Evolutionary conservation across 2,329 filamentous ascomycete species (phyloP).

Genomic region (Domatiomyces globalis): DNA sequence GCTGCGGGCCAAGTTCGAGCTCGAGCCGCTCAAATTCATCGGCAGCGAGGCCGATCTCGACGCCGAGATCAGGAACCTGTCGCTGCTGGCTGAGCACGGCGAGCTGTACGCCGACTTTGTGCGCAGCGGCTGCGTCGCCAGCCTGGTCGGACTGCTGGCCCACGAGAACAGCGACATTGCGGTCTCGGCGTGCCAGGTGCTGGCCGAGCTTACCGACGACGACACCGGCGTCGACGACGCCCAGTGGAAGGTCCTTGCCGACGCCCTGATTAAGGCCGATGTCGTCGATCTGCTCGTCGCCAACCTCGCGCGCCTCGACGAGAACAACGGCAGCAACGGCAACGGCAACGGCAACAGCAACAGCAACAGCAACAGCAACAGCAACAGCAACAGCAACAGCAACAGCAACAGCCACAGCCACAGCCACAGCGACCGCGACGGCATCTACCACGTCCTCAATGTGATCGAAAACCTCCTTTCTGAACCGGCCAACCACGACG

Average conservation of each 20-base stretch:
- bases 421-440: constrained; percentile 56
- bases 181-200: constrained; percentile 76
- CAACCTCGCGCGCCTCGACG: constrained; percentile 67
- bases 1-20: constrained; percentile 69
- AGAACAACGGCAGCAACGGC: constrained; percentile 25
- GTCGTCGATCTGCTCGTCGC: constrained; percentile 59
- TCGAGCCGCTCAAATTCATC: constrained; percentile 56
- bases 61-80: constrained; percentile 70
- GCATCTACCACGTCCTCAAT: constrained; percentile 71
- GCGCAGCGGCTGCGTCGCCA: constrained; percentile 55
- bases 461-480: constrained; percentile 80
- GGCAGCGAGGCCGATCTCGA: constrained; percentile 79
- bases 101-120: constrained; percentile 71
- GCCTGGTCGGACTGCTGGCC: constrained; percentile 65
- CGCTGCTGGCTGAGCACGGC: constrained; percentile 73
- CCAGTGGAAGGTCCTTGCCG: constrained; percentile 66
- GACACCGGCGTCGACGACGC: constrained; percentile 68
- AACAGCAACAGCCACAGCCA: constrained; percentile 20
- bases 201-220: constrained; percentile 84
- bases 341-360: constrained; percentile 20
- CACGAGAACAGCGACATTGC: constrained; percentile 97
- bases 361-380: constrained; percentile 56
- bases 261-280: constrained; percentile 52
- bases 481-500: constrained; percentile 48
- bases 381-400: constrained; percentile 26